These are phyloP conservation scores for Microcos paniculata DNA, from an alignment of 345 rosid genomes.

Conservation along the genomic window DNA sequence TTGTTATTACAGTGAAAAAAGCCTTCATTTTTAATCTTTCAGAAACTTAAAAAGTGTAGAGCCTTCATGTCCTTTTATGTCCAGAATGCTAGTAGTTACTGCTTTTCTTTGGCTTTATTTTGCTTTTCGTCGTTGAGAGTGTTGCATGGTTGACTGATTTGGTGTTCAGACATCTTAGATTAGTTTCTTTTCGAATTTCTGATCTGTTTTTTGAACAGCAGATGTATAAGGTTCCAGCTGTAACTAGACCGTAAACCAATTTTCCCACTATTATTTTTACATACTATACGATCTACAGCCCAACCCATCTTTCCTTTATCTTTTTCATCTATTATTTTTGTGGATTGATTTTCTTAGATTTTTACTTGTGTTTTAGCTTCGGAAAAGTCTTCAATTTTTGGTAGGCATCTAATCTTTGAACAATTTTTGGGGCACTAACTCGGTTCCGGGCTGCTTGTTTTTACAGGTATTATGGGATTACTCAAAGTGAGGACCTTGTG, in stretches of 20 bases:
- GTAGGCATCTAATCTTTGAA: background rate
- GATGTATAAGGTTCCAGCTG: background rate
- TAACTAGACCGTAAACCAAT: background rate
- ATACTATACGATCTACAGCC: too few relatives aligned
- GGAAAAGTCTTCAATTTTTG: background rate
- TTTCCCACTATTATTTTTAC: too few relatives aligned
- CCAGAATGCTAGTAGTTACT: background rate
- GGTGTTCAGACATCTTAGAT: background rate
- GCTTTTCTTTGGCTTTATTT: background rate
- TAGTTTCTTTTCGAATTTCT: background rate
- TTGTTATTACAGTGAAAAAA: background rate
- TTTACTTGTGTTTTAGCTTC: background rate
- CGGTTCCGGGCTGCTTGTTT: background rate
- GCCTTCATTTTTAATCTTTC: background rate
- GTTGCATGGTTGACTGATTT: too few relatives aligned
- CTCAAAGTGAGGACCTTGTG: constrained; percentile 17
- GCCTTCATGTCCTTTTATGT: background rate
- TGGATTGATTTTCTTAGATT: background rate
- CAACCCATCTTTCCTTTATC: background rate
- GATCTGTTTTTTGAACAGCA: background rate
- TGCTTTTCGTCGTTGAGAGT: background rate
- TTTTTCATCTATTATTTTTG: background rate
- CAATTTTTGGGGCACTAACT: background rate
- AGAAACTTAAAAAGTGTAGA: background rate
- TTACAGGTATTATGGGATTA: constrained; percentile 27